Conservation (phyloP, 2,329 filamentous ascomycete species). For the Podosphaera fusca region DNA sequence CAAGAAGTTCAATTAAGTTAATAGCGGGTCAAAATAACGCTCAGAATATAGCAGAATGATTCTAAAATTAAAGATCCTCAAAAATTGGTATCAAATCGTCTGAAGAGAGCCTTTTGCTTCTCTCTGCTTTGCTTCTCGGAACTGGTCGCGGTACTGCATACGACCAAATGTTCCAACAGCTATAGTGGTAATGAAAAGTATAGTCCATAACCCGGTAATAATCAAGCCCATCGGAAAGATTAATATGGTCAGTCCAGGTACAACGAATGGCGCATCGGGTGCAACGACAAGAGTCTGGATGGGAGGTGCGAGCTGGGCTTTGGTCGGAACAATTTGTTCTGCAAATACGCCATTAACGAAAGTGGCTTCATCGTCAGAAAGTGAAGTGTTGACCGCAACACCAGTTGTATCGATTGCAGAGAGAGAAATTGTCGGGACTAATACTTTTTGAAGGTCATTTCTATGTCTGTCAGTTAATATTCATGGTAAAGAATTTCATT, state of each 20-base stretch:
- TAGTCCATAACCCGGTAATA: conserved; percentile 38
- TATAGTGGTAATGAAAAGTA: conserved; percentile 31
- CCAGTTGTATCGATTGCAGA: conserved; percentile 30
- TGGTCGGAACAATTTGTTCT: conserved; percentile 13
- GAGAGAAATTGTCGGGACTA: conserved; percentile 46
- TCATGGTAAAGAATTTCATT: conserved; percentile 14
- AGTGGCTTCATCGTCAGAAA: conserved; percentile 45
- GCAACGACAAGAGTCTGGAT: conserved; percentile 17
- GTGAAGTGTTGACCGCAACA: conserved; percentile 32
- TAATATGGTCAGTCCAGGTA: conserved; percentile 44
- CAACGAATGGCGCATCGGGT: conserved; percentile 30
- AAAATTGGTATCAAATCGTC: not conserved
- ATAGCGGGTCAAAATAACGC: no score
- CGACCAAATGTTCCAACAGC: conserved; percentile 43
- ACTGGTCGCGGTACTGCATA: conserved; percentile 41
- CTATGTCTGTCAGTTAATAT: conserved; percentile 17
- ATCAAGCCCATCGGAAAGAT: conserved; percentile 49
- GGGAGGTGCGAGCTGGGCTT: conserved; percentile 12
- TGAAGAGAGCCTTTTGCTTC: conserved; percentile 16
- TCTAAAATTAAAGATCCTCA: no score
- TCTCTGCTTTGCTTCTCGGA: conserved; percentile 27
- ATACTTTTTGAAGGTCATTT: conserved; percentile 28
- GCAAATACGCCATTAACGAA: conserved; percentile 53
- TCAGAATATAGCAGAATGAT: no score
- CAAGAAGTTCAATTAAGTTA: no score